These are phyloP conservation scores for Thalassiosira tumida DNA, from an alignment of 352 stramenopile species.

Conservation along the genomic window DNA sequence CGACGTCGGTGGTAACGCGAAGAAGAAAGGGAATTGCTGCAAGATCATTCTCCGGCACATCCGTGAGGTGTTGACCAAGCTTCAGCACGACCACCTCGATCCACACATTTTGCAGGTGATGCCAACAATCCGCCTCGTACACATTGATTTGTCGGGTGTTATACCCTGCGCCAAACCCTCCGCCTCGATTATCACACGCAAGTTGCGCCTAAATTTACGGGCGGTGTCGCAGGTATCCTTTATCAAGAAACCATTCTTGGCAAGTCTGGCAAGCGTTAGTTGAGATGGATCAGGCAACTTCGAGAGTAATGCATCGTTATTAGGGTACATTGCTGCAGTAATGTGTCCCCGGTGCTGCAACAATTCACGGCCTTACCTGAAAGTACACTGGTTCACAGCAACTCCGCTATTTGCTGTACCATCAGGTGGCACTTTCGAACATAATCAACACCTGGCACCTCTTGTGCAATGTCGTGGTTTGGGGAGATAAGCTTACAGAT, in stretches of 20 bases:
- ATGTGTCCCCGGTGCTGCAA: not conserved
- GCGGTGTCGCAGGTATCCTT: not conserved
- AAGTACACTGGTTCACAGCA: no score
- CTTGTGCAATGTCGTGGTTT: no score
- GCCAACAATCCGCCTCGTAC: slow-evolving; percentile 43
- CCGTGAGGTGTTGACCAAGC: slow-evolving; percentile 5
- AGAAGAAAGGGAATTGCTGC: slow-evolving; percentile 20
- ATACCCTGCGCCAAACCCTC: not conserved
- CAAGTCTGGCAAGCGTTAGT: not conserved
- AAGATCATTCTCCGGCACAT: not conserved
- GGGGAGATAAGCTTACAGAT: no score
- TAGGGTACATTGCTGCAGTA: not conserved
- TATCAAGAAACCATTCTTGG: not conserved
- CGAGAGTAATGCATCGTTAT: not conserved
- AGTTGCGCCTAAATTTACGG: not conserved
- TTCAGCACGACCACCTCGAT: slow-evolving; percentile 24
- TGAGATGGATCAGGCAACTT: not conserved
- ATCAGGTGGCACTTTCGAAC: no score
- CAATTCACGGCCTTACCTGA: no score
- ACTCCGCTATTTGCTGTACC: no score
- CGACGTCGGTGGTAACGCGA: slow-evolving; percentile 5
- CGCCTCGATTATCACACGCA: not conserved
- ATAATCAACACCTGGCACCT: no score
- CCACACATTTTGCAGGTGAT: slow-evolving; percentile 59
- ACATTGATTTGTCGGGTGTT: not conserved